phyloP scores from a whole-genome alignment of 2,329 filamentous ascomycete genomes.

The Fusarium sp. region DNA sequence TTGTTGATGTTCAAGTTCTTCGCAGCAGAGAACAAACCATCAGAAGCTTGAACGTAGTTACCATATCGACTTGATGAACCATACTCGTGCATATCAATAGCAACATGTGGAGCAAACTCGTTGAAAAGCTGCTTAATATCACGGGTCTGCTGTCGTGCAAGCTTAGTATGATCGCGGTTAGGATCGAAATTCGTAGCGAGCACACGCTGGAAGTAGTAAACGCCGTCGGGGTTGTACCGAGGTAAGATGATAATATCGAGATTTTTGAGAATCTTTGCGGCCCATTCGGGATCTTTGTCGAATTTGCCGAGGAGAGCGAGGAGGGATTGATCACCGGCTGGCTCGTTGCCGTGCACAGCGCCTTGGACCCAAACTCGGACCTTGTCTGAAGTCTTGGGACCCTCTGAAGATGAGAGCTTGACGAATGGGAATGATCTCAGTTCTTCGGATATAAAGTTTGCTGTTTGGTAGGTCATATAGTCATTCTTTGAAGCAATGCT shows the following conservation, averaged over 20 bases:
- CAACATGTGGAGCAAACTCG: slow-evolving; percentile 47
- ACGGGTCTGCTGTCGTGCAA: slow-evolving; percentile 48
- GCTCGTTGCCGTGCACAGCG: slow-evolving; percentile 51
- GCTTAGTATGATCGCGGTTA: slow-evolving; percentile 51
- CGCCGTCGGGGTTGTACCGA: slow-evolving; percentile 51
- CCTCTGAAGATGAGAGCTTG: slow-evolving; percentile 9
- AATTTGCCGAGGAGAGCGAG: slow-evolving; percentile 49
- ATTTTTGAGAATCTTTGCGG: slow-evolving; percentile 42
- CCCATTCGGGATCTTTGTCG: slow-evolving; percentile 47
- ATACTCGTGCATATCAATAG: slow-evolving; percentile 51
- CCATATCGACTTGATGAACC: slow-evolving; percentile 38
- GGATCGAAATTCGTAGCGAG: slow-evolving; percentile 48
- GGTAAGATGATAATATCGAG: slow-evolving; percentile 48
- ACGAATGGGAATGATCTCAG: slow-evolving; percentile 36
- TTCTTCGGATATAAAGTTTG: slow-evolving; percentile 37
- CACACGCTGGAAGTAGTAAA: slow-evolving; percentile 50
- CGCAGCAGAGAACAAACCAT: slow-evolving; percentile 49
- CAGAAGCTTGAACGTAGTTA: slow-evolving; percentile 41
- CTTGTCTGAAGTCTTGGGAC: slow-evolving; percentile 31
- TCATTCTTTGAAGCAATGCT: slow-evolving; percentile 17
- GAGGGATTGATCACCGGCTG: slow-evolving; percentile 48
- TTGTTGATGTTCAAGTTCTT: slow-evolving; percentile 51
- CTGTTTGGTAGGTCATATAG: slow-evolving; percentile 26
- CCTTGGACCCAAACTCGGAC: slow-evolving; percentile 49
- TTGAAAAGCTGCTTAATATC: slow-evolving; percentile 47